Conservation (phyloP, 2,329 filamentous ascomycete genomes). For the Zasmidium angulare region DNA sequence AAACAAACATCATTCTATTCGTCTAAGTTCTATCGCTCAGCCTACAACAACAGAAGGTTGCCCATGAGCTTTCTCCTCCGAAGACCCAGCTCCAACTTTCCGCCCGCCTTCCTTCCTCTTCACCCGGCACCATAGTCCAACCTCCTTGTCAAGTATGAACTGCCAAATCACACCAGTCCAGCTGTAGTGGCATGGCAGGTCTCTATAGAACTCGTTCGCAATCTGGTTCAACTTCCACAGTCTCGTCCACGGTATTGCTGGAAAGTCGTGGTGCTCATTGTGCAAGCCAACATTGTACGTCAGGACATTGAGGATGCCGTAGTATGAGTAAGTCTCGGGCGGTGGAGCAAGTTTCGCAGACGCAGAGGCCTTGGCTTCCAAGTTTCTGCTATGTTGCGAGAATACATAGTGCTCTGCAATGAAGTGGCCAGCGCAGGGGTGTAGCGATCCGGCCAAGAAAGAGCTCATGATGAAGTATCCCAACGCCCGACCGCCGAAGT, state of each 20-base stretch:
- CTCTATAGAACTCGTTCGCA: constrained; percentile 87
- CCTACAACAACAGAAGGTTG: constrained; percentile 18
- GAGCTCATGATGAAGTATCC: constrained; percentile 84
- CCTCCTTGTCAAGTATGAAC: constrained; percentile 86
- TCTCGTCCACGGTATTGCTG: constrained; percentile 90
- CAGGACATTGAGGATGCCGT: constrained; percentile 84
- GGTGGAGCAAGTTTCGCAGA: constrained; percentile 54
- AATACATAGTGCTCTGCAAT: constrained; percentile 84
- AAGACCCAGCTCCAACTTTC: constrained; percentile 48
- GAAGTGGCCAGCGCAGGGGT: constrained; percentile 95
- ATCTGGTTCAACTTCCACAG: constrained; percentile 75
- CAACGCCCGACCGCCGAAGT: constrained; percentile 64
- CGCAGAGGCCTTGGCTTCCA: constrained; percentile 37
- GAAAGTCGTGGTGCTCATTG: constrained; percentile 99
- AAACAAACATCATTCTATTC: background rate
- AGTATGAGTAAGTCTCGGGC: constrained; percentile 96
- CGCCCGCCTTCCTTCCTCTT: constrained; percentile 81
- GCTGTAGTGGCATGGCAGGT: constrained; percentile 81
- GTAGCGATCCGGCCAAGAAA: constrained; percentile 89
- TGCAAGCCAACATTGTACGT: constrained; percentile 98
- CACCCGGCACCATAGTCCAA: constrained; percentile 87
- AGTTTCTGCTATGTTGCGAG: constrained; percentile 52
- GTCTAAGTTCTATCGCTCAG: constrained; percentile 3
- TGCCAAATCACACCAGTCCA: constrained; percentile 95
- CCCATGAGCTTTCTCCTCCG: constrained; percentile 9